Percentiles rank a stretch among this genome's conserved stretches.
phyloP scores from a whole-genome alignment of 2,329 filamentous ascomycete genomes.

The Lanzia echinophila region DNA sequence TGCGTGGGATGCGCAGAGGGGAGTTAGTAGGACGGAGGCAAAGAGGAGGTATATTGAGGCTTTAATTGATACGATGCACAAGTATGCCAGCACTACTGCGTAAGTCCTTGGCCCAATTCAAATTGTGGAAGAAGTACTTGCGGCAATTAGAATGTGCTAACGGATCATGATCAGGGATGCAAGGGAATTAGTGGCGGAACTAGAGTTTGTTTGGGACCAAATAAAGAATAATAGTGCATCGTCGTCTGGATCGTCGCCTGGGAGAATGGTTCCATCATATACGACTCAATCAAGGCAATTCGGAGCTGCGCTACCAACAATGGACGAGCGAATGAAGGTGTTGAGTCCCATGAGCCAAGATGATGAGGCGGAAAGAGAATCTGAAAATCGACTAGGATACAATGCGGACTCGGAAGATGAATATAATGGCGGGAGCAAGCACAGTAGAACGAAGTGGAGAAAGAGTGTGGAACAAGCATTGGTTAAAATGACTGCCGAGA shows the following conservation, averaged over 20 bases:
- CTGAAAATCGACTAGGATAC: slow-evolving; percentile 35
- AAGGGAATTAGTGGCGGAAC: slow-evolving; percentile 78
- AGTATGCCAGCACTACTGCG: slow-evolving; percentile 79
- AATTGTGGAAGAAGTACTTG: not conserved
- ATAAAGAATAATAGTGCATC: slow-evolving; percentile 79
- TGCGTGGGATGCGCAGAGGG: slow-evolving; percentile 86
- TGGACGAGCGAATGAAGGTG: slow-evolving; percentile 57
- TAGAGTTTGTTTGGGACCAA: slow-evolving; percentile 99
- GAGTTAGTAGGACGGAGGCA: slow-evolving; percentile 79
- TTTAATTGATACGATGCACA: slow-evolving; percentile 93
- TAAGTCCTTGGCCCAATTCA: slow-evolving; percentile 35
- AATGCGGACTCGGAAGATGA: slow-evolving; percentile 40
- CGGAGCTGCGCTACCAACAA: slow-evolving; percentile 41
- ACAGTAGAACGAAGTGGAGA: slow-evolving; percentile 59
- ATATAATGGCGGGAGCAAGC: slow-evolving; percentile 32
- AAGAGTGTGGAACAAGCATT: slow-evolving; percentile 77
- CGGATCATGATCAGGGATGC: slow-evolving; percentile 52
- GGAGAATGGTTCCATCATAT: slow-evolving; percentile 31
- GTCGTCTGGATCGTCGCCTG: slow-evolving; percentile 52
- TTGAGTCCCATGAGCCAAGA: slow-evolving; percentile 82
- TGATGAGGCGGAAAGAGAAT: slow-evolving; percentile 57
- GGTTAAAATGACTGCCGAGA: slow-evolving; percentile 83
- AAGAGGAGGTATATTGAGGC: slow-evolving; percentile 92
- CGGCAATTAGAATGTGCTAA: slow-evolving; percentile 5
- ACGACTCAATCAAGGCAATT: slow-evolving; percentile 35